These are phyloP conservation scores for Eucalyptus erythrocorys DNA, from an alignment of 345 rosid species.

Conservation along the genomic window DNA sequence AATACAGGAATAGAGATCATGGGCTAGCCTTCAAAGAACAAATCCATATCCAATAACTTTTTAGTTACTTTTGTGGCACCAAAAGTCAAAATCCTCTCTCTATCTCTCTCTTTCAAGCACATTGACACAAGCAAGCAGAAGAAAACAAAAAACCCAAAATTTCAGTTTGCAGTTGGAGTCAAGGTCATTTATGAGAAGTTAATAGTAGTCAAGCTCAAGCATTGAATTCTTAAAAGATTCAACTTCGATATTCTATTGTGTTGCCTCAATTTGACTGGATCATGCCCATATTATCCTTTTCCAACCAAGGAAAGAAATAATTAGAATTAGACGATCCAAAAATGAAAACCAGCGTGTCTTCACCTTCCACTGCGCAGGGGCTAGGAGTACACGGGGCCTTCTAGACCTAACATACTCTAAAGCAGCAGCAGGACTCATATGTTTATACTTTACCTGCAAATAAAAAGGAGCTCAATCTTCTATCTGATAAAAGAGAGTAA, in stretches of 20 bases:
- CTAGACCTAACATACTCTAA: conserved; percentile 44
- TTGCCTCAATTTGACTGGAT: not conserved
- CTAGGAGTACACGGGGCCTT: conserved; percentile 58
- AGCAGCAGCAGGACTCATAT: conserved; percentile 44
- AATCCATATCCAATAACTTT: not conserved
- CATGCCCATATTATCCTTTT: not conserved
- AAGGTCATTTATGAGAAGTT: not conserved
- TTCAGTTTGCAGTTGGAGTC: not conserved
- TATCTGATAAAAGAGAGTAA: not conserved
- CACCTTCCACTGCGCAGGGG: conserved; percentile 62
- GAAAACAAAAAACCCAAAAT: not conserved
- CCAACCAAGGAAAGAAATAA: not conserved
- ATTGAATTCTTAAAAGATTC: not conserved
- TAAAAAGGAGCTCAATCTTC: not conserved
- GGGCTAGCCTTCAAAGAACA: not conserved
- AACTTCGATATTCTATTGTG: not conserved
- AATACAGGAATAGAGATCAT: not conserved
- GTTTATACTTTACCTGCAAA: conserved; percentile 39
- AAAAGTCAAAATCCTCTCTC: not conserved
- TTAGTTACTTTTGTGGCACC: not conserved
- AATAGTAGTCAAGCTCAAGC: not conserved
- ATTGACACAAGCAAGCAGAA: not conserved
- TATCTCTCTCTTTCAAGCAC: not conserved
- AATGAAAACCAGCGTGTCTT: not conserved
- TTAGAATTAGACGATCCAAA: not conserved